Conservation (phyloP, 2,329 filamentous ascomycete genomes). For the Sporothrix luriei region DNA sequence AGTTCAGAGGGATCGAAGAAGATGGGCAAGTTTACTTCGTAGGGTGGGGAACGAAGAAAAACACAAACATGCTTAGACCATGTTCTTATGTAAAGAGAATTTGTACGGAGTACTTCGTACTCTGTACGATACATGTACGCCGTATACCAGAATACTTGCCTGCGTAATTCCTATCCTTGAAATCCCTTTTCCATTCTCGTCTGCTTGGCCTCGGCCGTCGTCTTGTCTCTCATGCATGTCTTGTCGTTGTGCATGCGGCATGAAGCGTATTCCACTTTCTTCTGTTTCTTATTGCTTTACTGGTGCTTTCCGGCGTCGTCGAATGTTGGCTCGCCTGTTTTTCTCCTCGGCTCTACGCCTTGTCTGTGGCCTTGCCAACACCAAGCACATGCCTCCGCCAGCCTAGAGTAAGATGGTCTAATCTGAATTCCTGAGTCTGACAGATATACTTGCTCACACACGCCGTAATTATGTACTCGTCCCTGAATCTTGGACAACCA, state of each 20-base stretch:
- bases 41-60: neutral
- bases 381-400: neutral
- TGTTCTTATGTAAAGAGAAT: neutral
- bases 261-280: constrained; percentile 13
- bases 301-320: neutral
- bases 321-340: neutral
- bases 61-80: neutral
- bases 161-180: constrained; percentile 23
- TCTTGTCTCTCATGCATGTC: constrained; percentile 6
- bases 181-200: neutral
- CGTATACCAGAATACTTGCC: neutral
- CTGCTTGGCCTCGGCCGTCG: neutral
- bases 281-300: neutral
- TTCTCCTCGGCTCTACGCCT: no score
- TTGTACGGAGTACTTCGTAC: neutral
- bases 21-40: neutral
- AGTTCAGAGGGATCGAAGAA: neutral
- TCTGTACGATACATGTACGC: neutral
- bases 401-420: neutral
- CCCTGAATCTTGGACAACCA: neutral
- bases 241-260: neutral
- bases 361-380: neutral
- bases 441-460: neutral
- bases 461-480: no score
- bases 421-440: neutral